Evolutionary conservation across 2,329 filamentous ascomycete species (phyloP), one percentile per base, ranked within the genome.

Genomic region (Trichoderma aggressivum): DNA sequence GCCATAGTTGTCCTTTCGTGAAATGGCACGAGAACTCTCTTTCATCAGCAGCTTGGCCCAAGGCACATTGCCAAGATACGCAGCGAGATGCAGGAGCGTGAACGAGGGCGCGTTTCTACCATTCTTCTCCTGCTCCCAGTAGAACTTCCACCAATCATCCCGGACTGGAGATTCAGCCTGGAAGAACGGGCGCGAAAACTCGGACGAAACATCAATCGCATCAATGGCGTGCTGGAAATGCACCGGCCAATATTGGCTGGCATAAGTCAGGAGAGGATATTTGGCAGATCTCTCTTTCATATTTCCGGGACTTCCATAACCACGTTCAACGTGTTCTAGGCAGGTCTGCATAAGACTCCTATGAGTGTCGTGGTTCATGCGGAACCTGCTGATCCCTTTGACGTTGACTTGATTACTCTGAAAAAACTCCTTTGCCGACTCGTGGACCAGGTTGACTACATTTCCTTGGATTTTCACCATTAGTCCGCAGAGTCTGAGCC

Each of bases 321-420:
- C 62, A 21, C 32, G 47, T 39, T 65, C 47, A 16, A 65, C 21
- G 32, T 65, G 62, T n/a, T 65, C 47, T 28, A 65, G 3, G 16
- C 62, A 65, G 21, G 32, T 65, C 16, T 21, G 47, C 62, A 65
- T 55, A 65, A 65, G 62, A 28, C 30, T 39, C 32, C 47, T 65
- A 32, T 65, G 62, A 10, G 62, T 65, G 21, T 65, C 47, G 10
- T 55, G 62, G 21, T 12, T 39, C 62, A 65, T 65, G 7, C 62
- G 62, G 47, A 65, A 65, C 47, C 47, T 34, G 7, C 47, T 56
- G 21, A 65, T 65, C 16, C 62, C 62, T n/a, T 65, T 36, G 1
- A 56, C 39, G 21, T 65, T 65, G 47, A 65, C 62, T 65, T 65
- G 62, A 16, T 65, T n/a, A 30, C 62, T 65, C 62, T 65, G 62